A percentile compares a stretch with the other conserved stretches of the same genome.
phyloP scores from a whole-genome alignment of 2,329 filamentous ascomycete genomes.

The Neofusicoccum ribis region DNA sequence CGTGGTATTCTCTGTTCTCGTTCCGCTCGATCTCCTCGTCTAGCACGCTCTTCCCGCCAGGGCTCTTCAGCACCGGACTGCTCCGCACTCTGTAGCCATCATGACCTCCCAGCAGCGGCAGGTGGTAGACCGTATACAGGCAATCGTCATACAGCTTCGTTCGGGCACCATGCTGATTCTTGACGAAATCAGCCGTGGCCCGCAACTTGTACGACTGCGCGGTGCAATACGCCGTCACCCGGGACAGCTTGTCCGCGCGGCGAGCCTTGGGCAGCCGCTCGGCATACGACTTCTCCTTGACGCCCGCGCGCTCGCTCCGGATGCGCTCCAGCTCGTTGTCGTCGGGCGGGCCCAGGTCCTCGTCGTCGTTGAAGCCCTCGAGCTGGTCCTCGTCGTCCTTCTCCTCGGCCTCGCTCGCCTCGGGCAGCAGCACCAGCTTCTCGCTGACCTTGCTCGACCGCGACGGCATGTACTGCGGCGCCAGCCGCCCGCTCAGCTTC shows the following conservation, averaged over 20 bases:
- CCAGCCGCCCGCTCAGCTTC: constrained; percentile 57
- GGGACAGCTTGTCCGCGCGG: constrained; percentile 80
- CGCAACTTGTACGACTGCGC: constrained; percentile 91
- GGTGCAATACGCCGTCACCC: constrained; percentile 94
- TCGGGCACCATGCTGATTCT: constrained; percentile 82
- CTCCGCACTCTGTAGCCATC: constrained; percentile 86
- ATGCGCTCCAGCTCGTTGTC: constrained; percentile 66
- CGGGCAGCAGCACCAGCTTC: constrained; percentile 92
- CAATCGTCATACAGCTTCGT: constrained; percentile 98
- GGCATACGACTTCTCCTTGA: constrained; percentile 82
- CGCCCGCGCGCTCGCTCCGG: constrained; percentile 66
- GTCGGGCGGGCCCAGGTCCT: constrained; percentile 60
- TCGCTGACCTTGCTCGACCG: constrained; percentile 93
- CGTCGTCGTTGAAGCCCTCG: constrained; percentile 60
- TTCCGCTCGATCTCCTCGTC: constrained; percentile 96
- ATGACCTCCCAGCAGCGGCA: constrained; percentile 80
- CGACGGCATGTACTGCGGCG: constrained; percentile 68
- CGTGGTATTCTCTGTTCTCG: constrained; percentile 83
- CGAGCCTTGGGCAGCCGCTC: constrained; percentile 88
- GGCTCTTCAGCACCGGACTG: constrained; percentile 87
- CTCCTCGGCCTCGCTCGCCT: constrained; percentile 59
- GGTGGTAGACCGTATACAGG: constrained; percentile 90
- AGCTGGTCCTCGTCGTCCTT: constrained; percentile 51
- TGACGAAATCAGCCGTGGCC: constrained; percentile 83
- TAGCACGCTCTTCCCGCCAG: constrained; percentile 86